These are phyloP conservation scores for Saturnispora bothae DNA, from an alignment of 805 yeast genomes.

Conservation along the genomic window DNA sequence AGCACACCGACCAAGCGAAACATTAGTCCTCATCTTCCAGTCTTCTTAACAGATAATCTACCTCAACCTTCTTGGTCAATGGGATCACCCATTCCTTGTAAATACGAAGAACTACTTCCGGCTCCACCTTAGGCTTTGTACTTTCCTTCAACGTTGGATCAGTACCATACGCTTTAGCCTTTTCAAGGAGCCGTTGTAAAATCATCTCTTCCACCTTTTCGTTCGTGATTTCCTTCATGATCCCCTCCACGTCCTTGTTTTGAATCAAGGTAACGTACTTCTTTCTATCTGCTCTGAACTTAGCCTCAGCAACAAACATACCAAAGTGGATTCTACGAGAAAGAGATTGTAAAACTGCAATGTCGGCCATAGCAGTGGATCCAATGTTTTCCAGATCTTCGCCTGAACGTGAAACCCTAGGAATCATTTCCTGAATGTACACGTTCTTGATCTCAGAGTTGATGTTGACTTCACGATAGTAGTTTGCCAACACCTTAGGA, in stretches of 20 bases:
- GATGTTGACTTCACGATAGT: slow-evolving; percentile 64
- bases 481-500: slow-evolving; percentile 69
- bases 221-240: slow-evolving; percentile 77
- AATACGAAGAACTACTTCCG: slow-evolving; percentile 70
- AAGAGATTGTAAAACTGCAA: slow-evolving; percentile 77
- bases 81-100: slow-evolving; percentile 89
- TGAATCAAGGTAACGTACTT: slow-evolving; percentile 54
- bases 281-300: slow-evolving; percentile 60
- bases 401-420: slow-evolving; percentile 55
- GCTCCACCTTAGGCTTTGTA: slow-evolving; percentile 64
- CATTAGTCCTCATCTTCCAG: slow-evolving; percentile 41
- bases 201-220: slow-evolving; percentile 78
- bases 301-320: slow-evolving; percentile 94
- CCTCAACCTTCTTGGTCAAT: slow-evolving; percentile 88
- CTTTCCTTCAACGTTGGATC: slow-evolving; percentile 74
- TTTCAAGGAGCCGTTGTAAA: slow-evolving; percentile 62
- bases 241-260: slow-evolving; percentile 56
- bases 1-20: no score
- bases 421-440: slow-evolving; percentile 69
- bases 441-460: slow-evolving; percentile 56
- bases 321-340: slow-evolving; percentile 95
- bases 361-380: slow-evolving; percentile 74
- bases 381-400: slow-evolving; percentile 85
- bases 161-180: slow-evolving; percentile 79
- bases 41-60: slow-evolving; percentile 79